These are phyloP conservation scores for Stylosanthes scabra DNA, from an alignment of 331 rosid species.

Conservation along the genomic window DNA sequence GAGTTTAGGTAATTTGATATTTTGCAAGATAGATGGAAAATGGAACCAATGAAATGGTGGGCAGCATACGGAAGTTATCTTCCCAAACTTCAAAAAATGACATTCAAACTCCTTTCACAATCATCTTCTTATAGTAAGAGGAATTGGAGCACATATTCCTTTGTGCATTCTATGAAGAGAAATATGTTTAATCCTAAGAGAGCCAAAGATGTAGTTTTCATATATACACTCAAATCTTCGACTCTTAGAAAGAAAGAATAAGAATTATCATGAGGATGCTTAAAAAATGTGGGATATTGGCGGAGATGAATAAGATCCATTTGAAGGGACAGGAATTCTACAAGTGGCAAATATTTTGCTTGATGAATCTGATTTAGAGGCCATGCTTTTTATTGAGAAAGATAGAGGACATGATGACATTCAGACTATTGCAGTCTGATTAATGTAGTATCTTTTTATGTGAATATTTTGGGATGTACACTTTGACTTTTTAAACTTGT, in stretches of 20 bases:
- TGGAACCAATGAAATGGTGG: neutral
- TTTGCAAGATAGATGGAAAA: constrained; percentile 12
- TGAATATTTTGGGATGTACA: too few species aligned
- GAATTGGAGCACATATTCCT: neutral
- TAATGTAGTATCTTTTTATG: too few species aligned
- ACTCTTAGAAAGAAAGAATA: neutral
- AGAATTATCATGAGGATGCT: neutral
- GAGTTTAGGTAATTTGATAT: neutral
- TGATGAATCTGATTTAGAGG: too few species aligned
- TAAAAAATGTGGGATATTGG: neutral
- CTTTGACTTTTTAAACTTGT: too few species aligned
- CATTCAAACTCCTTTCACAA: neutral
- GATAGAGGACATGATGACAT: too few species aligned
- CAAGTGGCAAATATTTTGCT: too few species aligned
- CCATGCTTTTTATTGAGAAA: too few species aligned
- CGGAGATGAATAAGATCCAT: neutral
- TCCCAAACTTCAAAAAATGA: neutral
- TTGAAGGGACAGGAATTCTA: too few species aligned
- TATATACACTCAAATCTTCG: neutral
- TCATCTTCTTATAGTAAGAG: neutral
- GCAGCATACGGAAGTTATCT: neutral
- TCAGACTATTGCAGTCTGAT: too few species aligned
- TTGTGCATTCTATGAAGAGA: neutral
- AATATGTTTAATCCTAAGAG: neutral
- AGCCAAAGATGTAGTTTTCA: neutral